Base-by-base conservation (phyloP, 768 basidiomycete species). In the Suillus cothurnatus region DNA sequence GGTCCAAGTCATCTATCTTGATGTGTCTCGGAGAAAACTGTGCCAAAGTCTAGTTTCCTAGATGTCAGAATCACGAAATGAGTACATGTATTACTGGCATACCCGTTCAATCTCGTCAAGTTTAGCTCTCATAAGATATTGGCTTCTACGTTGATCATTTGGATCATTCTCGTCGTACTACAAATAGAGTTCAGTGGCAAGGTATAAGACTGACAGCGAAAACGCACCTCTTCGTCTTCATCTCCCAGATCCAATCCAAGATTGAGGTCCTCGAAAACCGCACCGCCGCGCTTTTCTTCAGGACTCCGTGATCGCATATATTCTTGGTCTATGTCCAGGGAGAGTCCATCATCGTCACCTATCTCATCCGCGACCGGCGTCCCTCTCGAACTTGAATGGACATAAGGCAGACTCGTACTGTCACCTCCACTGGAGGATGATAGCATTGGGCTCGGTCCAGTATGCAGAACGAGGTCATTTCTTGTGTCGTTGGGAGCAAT, bases 71-170 rank as follows among this genome's bases (percentile, higher is more conserved):
- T 49, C 65, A 55, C 50, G 47, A 45, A 32, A 23, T 68, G 49
- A 70, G 70, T 8, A 66, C 81, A 69, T 36, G 26, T 31, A 31
- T 59, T 3, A 41, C 26, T 41, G 4, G 17, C 58, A 59, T 56
- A 84, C 91, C 81, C 84, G 84, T 72, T 94, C 92, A 56, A 94
- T 90, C 75, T 90, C 89, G 72, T 94, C 93, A 28, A 94, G 78
- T 73, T 90, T 85, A 21, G 88, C 87, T 69, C 82, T 87, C 87
- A 94, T 86, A 50, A 89, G 76, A 68, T 87, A 84, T 69, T 93
- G 92, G 73, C 91, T 93, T 71, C 84, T 85, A 49, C 91, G 84
- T 65, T 85, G 84, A 76, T 92, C 92, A 71, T 92, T 81, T 52
- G 89, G 88, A 70, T 92, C 92, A 68, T 86, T 80, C 53, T 86